These are phyloP conservation scores for Aspergillus biplanus DNA, from an alignment of 495 filamentous ascomycete species.

Conservation along the genomic window DNA sequence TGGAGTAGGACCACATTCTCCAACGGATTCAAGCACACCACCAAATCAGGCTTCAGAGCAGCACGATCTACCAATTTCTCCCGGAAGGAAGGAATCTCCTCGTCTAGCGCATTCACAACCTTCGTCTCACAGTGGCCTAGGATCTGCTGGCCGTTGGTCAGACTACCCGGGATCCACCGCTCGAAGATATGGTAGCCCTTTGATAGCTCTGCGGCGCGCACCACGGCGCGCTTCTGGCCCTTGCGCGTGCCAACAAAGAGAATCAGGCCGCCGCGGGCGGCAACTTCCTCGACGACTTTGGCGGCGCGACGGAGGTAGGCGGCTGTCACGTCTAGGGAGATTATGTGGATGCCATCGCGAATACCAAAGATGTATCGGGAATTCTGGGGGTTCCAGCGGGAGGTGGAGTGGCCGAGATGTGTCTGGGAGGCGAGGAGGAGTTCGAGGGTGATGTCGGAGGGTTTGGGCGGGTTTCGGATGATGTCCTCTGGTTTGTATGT, in stretches of 20 bases:
- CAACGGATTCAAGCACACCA: constrained; percentile 87
- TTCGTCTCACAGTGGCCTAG: constrained; percentile 66
- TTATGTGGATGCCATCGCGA: constrained; percentile 89
- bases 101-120: constrained; percentile 72
- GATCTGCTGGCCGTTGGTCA: constrained; percentile 93
- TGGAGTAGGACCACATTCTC: constrained; percentile 91
- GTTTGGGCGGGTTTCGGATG: constrained; percentile 70
- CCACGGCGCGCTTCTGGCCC: constrained; percentile 77
- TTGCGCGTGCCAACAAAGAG: constrained; percentile 87
- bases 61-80: constrained; percentile 61
- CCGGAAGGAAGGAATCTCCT: constrained; percentile 65
- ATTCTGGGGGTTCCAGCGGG: constrained; percentile 95
- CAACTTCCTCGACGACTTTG: constrained; percentile 84
- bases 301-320: constrained; percentile 88
- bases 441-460: constrained; percentile 84
- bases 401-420: constrained; percentile 90
- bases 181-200: constrained; percentile 88
- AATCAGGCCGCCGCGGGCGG: constrained; percentile 79
- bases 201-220: constrained; percentile 77
- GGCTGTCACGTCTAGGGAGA: constrained; percentile 83
- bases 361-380: constrained; percentile 94
- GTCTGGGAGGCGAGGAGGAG: constrained; percentile 87
- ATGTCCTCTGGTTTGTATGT: constrained; percentile 68
- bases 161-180: constrained; percentile 87
- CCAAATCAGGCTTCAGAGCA: constrained; percentile 82